These are phyloP conservation scores for Sporothrix luriei DNA, from an alignment of 2,329 filamentous ascomycete genomes.

Conservation along the genomic window DNA sequence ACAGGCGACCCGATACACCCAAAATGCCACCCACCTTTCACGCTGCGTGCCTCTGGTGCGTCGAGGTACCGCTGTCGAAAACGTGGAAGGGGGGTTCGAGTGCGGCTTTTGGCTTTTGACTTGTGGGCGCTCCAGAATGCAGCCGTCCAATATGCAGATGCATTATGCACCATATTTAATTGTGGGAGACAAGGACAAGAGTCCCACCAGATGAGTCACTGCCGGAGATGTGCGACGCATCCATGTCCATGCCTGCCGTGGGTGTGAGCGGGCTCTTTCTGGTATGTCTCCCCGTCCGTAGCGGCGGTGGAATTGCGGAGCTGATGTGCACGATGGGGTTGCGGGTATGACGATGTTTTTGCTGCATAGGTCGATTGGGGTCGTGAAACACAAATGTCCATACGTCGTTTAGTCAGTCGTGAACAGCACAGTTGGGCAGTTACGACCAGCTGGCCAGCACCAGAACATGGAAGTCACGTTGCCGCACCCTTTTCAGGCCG, in stretches of 20 bases:
- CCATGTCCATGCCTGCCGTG: background rate
- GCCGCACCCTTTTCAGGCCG: background rate
- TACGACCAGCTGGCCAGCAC: background rate
- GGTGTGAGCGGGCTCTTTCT: background rate
- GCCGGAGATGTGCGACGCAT: slow-evolving; percentile 2
- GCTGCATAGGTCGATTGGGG: background rate
- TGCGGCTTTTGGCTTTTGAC: slow-evolving; percentile 15
- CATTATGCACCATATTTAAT: background rate
- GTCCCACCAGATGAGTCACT: slow-evolving; percentile 24
- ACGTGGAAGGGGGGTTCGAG: background rate
- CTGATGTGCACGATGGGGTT: slow-evolving; percentile 15
- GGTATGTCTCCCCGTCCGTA: slow-evolving; percentile 6
- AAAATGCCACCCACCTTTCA: background rate
- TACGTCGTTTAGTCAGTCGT: slow-evolving; percentile 1
- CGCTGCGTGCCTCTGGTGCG: background rate
- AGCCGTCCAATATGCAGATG: background rate
- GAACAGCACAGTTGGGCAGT: background rate
- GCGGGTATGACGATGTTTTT: background rate
- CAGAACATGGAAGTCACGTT: background rate
- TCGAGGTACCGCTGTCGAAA: background rate
- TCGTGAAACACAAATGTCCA: background rate
- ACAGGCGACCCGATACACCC: slow-evolving; percentile 12
- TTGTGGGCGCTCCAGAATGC: background rate
- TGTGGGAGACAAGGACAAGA: background rate
- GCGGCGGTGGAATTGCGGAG: slow-evolving; percentile 2